Base-by-base conservation (phyloP, 305 asterid genomes). In the Rubia balearica region DNA sequence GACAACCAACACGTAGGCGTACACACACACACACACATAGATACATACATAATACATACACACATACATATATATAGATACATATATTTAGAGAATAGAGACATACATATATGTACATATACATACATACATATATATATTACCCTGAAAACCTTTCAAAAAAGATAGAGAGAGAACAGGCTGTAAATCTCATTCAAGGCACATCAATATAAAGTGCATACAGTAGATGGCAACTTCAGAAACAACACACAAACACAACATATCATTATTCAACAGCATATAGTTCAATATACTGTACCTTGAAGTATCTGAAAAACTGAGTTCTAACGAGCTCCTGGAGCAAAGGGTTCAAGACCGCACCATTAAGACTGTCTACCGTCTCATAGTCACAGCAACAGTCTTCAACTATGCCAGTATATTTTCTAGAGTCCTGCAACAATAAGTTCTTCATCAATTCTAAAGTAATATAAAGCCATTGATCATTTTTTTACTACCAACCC, bases 331-430 rank as follows among this genome's bases (percentile, higher is more conserved):
- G 90, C 62, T 85, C 96, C 80, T 90, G 96, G 73, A 93, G 96
- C 83, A 89, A 80, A 70, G 98, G 96, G 81, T 90, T 84, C 71
- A 93, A 72, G 22, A 88, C 96, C 67, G 84, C 96, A 64, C 83
- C 87, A 75, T 90, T 93, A 45, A 90, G 61, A 75, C 81, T 81
- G 83, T 90, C 98, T 69, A 90, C 96, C 22, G 92, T 89, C 86
- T 93, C 97, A 65, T 90, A 90, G 85, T 93, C 98, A 81, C 97
- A 93, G 80, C 98, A 93, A 71, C 98, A 93, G 74, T 84, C 98
- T 85, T 90, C 98, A 78, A 93, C 88, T 27, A 86, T 82, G 65
- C 97, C 98, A 4, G 98, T 86, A 79, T 93, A 93, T 79, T 88
- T 90, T 71, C 87, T 72, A 69, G 90, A 79, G 76, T 88, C 96